phyloP scores from a whole-genome alignment of 169 alveolate species.

The Theileria equi region DNA sequence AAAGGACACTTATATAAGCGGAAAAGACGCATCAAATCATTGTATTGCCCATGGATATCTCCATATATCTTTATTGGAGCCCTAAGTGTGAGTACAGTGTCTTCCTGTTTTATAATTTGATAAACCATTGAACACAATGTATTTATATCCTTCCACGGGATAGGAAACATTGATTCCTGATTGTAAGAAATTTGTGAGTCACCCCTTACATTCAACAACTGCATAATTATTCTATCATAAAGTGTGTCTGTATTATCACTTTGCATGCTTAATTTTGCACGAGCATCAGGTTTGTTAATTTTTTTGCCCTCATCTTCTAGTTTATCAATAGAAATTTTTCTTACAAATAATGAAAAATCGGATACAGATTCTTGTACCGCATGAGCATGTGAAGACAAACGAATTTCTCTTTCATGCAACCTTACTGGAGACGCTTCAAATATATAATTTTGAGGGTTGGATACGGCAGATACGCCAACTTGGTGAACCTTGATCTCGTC shows the following conservation, averaged over 20 bases:
- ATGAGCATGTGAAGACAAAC: constrained; percentile 79
- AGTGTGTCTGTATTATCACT: constrained; percentile 69
- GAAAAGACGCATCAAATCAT: constrained; percentile 96
- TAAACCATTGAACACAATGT: constrained; percentile 66
- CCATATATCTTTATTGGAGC: constrained; percentile 97
- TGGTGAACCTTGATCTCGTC: background rate
- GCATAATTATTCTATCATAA: constrained; percentile 68
- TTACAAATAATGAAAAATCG: constrained; percentile 79
- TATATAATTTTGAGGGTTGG: background rate
- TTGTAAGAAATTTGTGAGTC: constrained; percentile 56
- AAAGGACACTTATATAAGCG: constrained; percentile 82
- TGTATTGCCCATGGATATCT: constrained; percentile 98
- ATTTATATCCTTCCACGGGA: constrained; percentile 78
- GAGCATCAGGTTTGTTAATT: constrained; percentile 77
- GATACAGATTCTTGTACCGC: constrained; percentile 79
- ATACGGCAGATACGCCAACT: background rate
- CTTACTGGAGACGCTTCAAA: too few species aligned
- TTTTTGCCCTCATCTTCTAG: constrained; percentile 87
- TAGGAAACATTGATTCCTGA: constrained; percentile 64
- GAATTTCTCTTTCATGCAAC: constrained; percentile 64
- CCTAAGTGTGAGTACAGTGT: constrained; percentile 93
- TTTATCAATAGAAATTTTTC: constrained; percentile 85
- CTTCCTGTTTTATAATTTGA: constrained; percentile 87
- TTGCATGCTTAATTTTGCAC: constrained; percentile 66
- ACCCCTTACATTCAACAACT: constrained; percentile 67